Percentiles rank a stretch among this genome's conserved stretches.
Evolutionary conservation across 805 yeast species (phyloP).

Genomic region (Wickerhamiella azymoides): DNA sequence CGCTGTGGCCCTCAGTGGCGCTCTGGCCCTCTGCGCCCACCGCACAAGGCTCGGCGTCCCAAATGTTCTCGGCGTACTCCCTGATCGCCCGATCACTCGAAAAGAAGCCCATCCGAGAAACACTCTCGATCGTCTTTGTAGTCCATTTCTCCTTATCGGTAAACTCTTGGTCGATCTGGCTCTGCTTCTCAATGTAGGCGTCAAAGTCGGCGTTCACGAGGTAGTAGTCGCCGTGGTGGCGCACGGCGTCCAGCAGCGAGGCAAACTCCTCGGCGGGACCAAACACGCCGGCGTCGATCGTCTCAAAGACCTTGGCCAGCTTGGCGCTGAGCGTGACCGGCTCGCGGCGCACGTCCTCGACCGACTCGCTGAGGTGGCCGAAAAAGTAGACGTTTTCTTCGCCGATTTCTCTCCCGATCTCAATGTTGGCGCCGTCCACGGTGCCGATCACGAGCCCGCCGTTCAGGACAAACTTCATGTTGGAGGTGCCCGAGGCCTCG

Average conservation of each 20-base stretch:
- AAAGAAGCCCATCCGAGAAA: conserved; percentile 90
- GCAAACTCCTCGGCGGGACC: conserved; percentile 51
- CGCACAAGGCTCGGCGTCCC: too few relatives aligned
- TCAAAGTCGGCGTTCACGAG: conserved; percentile 83
- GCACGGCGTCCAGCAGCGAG: conserved; percentile 54
- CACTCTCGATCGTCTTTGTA: conserved; percentile 59
- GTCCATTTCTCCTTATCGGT: conserved; percentile 59
- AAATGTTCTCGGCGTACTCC: conserved; percentile 82
- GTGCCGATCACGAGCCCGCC: conserved; percentile 94
- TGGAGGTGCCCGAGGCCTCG: conserved; percentile 91
- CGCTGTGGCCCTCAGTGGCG: too few relatives aligned
- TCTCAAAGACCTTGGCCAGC: conserved; percentile 46
- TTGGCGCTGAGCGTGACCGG: conserved; percentile 46
- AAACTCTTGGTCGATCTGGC: conserved; percentile 58
- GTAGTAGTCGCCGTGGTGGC: conserved; percentile 69
- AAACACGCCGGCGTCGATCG: conserved; percentile 55
- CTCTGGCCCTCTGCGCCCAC: too few relatives aligned
- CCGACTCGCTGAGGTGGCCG: conserved; percentile 82
- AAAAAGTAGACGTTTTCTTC: conserved; percentile 85
- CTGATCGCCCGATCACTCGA: conserved; percentile 80
- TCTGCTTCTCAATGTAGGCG: conserved; percentile 71
- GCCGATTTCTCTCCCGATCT: conserved; percentile 84
- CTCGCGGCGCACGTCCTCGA: conserved; percentile 64
- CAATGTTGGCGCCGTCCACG: conserved; percentile 94
- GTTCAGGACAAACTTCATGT: conserved; percentile 87